Conservation (phyloP, 73 alveolate genomes). For the Blepharisma stoltei region DNA sequence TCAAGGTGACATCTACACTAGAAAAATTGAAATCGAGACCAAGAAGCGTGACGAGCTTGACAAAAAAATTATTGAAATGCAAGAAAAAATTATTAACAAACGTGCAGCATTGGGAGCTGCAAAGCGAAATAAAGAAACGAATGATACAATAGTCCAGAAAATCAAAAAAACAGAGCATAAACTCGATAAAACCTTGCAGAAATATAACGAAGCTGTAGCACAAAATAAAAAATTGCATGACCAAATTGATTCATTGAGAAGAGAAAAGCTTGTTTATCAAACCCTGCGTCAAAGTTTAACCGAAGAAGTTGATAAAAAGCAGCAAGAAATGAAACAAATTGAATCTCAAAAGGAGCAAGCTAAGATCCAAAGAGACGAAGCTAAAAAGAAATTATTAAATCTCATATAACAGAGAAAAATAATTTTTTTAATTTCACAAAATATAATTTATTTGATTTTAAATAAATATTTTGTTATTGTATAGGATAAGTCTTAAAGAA, state of each 20-base stretch:
- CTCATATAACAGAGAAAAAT: conserved; percentile 52
- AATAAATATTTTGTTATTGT: too few relatives aligned
- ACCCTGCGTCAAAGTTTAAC: conserved; percentile 70
- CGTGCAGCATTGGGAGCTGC: neutral
- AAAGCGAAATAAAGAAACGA: conserved; percentile 20
- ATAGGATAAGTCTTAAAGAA: conserved; percentile 61
- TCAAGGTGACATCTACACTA: conserved; percentile 27
- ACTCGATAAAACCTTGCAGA: conserved; percentile 64
- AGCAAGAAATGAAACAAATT: conserved; percentile 67
- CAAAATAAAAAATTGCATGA: conserved; percentile 61
- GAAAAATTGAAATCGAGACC: conserved; percentile 1
- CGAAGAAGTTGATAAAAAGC: conserved; percentile 56
- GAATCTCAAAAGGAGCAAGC: conserved; percentile 68
- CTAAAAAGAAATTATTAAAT: neutral
- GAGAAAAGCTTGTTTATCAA: conserved; percentile 74
- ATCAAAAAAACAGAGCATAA: conserved; percentile 60
- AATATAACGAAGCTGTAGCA: conserved; percentile 77
- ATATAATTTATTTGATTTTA: too few relatives aligned
- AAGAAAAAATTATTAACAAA: conserved; percentile 19
- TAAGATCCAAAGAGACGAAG: neutral
- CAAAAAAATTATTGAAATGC: conserved; percentile 6
- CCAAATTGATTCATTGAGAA: conserved; percentile 71
- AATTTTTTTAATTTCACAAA: conserved; percentile 56
- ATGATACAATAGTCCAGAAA: conserved; percentile 38
- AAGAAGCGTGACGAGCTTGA: conserved; percentile 14